Conservation (phyloP, 768 basidiomycete genomes). For the Suillus placidus region DNA sequence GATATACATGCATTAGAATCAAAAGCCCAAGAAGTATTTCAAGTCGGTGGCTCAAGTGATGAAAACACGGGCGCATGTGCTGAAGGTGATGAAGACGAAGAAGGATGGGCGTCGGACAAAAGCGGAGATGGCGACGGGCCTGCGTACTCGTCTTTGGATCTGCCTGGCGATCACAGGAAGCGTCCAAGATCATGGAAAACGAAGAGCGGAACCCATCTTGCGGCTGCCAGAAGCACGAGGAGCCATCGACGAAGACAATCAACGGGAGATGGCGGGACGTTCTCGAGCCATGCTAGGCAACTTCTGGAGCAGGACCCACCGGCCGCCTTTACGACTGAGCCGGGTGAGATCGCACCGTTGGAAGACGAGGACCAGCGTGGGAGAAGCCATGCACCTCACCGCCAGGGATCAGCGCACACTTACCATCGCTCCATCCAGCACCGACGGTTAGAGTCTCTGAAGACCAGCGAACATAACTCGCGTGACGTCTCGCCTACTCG, state of each 20-base stretch:
- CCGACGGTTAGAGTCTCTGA: slow-evolving; percentile 35
- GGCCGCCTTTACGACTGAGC: not conserved
- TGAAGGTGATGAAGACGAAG: slow-evolving; percentile 48
- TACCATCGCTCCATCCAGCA: slow-evolving; percentile 29
- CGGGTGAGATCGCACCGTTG: not conserved
- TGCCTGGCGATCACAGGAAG: slow-evolving; percentile 20
- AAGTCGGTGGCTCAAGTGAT: slow-evolving; percentile 11
- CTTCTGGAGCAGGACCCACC: slow-evolving; percentile 1
- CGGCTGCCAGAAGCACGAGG: slow-evolving; percentile 9
- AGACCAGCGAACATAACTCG: slow-evolving; percentile 16
- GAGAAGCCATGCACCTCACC: slow-evolving; percentile 20
- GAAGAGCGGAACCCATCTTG: slow-evolving; percentile 15
- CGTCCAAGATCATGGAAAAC: slow-evolving; percentile 29
- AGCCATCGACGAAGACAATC: slow-evolving; percentile 19
- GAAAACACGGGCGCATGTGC: slow-evolving; percentile 10
- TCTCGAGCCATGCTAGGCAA: slow-evolving; percentile 10
- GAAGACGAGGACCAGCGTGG: slow-evolving; percentile 26
- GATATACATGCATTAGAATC: slow-evolving; percentile 20
- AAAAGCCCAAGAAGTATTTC: slow-evolving; percentile 16
- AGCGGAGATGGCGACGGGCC: slow-evolving; percentile 33
- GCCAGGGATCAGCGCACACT: slow-evolving; percentile 17
- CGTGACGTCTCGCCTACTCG: slow-evolving; percentile 49
- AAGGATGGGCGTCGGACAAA: slow-evolving; percentile 66
- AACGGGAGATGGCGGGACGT: slow-evolving; percentile 17
- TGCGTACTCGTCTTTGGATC: slow-evolving; percentile 13